phyloP scores from a whole-genome alignment of 495 filamentous ascomycete genomes.

The Articulospora tetracladia region DNA sequence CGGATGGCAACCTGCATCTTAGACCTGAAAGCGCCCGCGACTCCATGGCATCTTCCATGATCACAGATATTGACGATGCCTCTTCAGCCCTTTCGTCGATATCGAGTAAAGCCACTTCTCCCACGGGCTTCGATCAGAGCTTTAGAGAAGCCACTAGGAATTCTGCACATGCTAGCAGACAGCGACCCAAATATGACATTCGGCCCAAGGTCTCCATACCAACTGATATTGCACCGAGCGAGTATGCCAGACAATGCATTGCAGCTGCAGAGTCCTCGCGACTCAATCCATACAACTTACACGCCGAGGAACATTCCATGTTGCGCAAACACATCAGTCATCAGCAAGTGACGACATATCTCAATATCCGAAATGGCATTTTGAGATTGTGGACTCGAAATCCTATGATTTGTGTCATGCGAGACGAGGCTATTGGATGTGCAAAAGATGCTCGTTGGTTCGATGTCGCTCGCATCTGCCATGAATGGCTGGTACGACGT shows the following conservation, averaged over 20 bases:
- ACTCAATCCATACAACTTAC: conserved; percentile 83
- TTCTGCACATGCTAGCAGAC: conserved; percentile 1
- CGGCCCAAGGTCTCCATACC: conserved; percentile 80
- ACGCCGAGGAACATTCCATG: conserved; percentile 78
- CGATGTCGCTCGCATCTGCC: conserved; percentile 80
- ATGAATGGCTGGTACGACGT: conserved; percentile 84
- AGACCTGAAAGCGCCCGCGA: conserved; percentile 25
- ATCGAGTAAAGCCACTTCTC: conserved; percentile 55
- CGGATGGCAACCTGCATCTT: conserved; percentile 21
- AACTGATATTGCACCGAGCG: conserved; percentile 59
- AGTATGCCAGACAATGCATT: conserved; percentile 86
- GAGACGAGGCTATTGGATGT: conserved; percentile 89
- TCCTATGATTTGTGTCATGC: conserved; percentile 78
- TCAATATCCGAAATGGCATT: conserved; percentile 96
- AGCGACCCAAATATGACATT: conserved; percentile 45
- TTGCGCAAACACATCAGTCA: conserved; percentile 79
- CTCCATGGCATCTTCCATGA: conserved; percentile 28
- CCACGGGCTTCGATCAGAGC: conserved; percentile 39
- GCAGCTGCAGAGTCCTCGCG: conserved; percentile 84
- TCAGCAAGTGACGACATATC: conserved; percentile 88
- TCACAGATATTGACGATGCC: conserved; percentile 39
- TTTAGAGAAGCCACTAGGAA: conserved; percentile 15
- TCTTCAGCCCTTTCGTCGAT: conserved; percentile 40
- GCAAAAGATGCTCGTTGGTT: conserved; percentile 90
- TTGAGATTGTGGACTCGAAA: conserved; percentile 88